A percentile compares a stretch with the other conserved stretches of the same genome.
These are phyloP conservation scores for Penicillium angulare DNA, from an alignment of 495 filamentous ascomycete species.

Conservation along the genomic window DNA sequence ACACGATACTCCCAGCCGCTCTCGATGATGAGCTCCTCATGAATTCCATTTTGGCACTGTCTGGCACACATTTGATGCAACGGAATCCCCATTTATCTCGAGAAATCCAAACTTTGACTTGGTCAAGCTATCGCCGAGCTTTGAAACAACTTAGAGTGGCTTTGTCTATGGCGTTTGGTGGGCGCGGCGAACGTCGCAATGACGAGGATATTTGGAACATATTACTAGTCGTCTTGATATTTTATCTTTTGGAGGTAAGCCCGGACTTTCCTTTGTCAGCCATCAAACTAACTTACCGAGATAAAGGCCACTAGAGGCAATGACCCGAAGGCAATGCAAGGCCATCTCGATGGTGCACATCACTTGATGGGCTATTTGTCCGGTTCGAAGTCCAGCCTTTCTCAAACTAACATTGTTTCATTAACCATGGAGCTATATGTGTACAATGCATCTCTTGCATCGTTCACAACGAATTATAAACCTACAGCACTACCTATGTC, in stretches of 20 bases:
- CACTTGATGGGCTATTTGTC: slow-evolving; percentile 16
- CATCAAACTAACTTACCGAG: slow-evolving; percentile 1
- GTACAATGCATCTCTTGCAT: slow-evolving; percentile 17
- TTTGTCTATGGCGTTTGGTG: slow-evolving; percentile 2
- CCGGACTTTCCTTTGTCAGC: not conserved
- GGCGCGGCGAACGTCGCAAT: not conserved
- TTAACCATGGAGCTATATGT: slow-evolving; percentile 14
- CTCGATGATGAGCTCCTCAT: slow-evolving; percentile 18
- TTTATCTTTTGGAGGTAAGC: slow-evolving; percentile 19
- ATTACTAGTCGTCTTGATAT: slow-evolving; percentile 17
- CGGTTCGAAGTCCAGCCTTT: not conserved
- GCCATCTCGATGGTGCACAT: slow-evolving; percentile 16
- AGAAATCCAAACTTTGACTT: slow-evolving; percentile 11
- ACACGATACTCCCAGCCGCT: slow-evolving; percentile 16
- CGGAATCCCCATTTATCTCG: slow-evolving; percentile 5
- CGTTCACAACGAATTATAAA: slow-evolving; percentile 10
- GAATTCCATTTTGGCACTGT: slow-evolving; percentile 18
- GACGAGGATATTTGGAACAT: slow-evolving; percentile 14
- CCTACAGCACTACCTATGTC: not conserved
- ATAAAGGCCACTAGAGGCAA: slow-evolving; percentile 16
- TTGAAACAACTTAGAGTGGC: slow-evolving; percentile 14
- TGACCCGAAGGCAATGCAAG: slow-evolving; percentile 16
- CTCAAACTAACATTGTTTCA: slow-evolving; percentile 10
- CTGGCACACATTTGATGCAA: slow-evolving; percentile 16
- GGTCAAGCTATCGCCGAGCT: slow-evolving; percentile 13